A percentile compares a stretch with the other conserved stretches of the same genome.
These are phyloP conservation scores for Solanum dulcamara DNA, from an alignment of 257 asterid genomes.

Conservation along the genomic window DNA sequence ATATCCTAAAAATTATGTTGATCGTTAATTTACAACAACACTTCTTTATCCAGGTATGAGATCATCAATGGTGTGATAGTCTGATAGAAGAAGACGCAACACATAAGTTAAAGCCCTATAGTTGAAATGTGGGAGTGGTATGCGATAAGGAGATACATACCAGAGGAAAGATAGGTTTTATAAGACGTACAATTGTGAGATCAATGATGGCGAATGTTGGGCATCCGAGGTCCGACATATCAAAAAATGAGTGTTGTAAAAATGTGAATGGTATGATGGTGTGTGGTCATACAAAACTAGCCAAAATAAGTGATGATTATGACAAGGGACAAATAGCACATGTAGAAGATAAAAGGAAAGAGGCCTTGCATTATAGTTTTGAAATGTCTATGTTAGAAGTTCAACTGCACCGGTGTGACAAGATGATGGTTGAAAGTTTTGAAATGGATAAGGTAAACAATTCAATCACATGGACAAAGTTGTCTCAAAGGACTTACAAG, in stretches of 20 bases:
- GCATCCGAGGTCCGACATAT: background rate
- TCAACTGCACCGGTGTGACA: background rate
- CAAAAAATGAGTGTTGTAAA: background rate
- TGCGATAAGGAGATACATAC: background rate
- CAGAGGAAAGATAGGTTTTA: background rate
- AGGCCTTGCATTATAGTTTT: background rate
- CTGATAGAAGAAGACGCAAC: background rate
- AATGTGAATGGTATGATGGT: background rate
- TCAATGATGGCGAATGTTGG: background rate
- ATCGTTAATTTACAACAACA: background rate
- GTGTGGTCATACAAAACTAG: background rate
- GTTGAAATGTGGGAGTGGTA: background rate
- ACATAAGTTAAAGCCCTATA: background rate
- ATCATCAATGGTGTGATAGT: background rate
- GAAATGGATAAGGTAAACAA: background rate
- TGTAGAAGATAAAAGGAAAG: background rate
- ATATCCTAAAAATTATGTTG: background rate
- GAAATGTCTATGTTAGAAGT: background rate
- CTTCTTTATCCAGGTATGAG: background rate
- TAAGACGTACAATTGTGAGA: background rate
- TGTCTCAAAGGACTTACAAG: background rate
- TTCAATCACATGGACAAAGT: background rate
- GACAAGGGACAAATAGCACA: background rate
- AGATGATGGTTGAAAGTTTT: background rate
- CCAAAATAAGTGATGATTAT: background rate